phyloP scores from a whole-genome alignment of 176 grass and related monocot species.

The Phoenix roebelenii region DNA sequence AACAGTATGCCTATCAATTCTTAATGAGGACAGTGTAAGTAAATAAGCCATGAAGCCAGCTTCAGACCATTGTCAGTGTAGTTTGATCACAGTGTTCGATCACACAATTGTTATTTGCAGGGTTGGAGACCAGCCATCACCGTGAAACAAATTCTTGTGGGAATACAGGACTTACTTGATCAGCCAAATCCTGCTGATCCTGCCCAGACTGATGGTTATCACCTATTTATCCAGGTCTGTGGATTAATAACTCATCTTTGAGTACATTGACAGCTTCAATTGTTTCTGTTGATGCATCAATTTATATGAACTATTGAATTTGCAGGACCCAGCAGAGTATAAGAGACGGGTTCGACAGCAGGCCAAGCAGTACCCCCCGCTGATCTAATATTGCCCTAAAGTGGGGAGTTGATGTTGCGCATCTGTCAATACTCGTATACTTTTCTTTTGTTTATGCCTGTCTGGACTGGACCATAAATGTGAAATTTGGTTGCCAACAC shows the following conservation, averaged over 20 bases:
- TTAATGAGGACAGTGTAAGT: constrained; percentile 77
- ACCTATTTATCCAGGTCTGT: constrained; percentile 67
- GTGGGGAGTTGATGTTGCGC: too few relatives aligned
- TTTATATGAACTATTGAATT: neutral
- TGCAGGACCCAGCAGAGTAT: constrained; percentile 64
- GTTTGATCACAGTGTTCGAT: neutral
- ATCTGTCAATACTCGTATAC: too few relatives aligned
- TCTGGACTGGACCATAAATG: too few relatives aligned
- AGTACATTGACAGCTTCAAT: too few relatives aligned
- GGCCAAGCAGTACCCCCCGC: constrained; percentile 59
- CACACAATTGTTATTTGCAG: constrained; percentile 26
- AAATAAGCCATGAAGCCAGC: neutral
- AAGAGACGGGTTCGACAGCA: constrained; percentile 54
- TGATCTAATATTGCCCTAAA: constrained; percentile 24
- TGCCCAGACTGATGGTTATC: constrained; percentile 75
- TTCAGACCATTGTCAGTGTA: neutral
- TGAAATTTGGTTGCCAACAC: too few relatives aligned
- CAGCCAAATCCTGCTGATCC: constrained; percentile 77
- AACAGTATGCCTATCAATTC: constrained; percentile 81
- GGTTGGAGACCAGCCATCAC: constrained; percentile 86
- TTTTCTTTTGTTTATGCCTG: too few relatives aligned
- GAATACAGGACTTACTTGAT: constrained; percentile 90
- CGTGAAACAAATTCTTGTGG: constrained; percentile 80
- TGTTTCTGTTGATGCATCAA: too few relatives aligned
- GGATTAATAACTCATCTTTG: neutral